Evolutionary conservation across 176 grass and related monocot genomes (phyloP), one percentile per base, ranked within the genome.

Genomic region (Aegilops sharonensis): DNA sequence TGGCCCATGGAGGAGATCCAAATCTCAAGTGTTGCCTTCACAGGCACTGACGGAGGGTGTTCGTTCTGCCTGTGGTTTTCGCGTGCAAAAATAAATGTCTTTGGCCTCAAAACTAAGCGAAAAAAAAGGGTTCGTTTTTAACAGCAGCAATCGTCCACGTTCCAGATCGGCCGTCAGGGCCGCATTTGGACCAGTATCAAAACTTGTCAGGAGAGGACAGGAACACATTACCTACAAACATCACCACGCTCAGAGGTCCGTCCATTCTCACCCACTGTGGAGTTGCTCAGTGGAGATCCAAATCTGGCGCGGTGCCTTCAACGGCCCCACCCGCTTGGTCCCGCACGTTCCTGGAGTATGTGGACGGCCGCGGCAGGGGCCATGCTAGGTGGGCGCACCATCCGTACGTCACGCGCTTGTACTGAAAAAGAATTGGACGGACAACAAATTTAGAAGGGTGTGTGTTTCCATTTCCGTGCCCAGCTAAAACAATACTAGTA

Each of bases 291-390:
- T 15, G 34, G 62, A 45, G 80, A 85, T 85, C 82, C 18, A 75
- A 89, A 85, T 79, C 74, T 50, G 27, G 4, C 81, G 7, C 69
- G 56, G 75, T 50, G 36, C 37, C 27, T n/a, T 62, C 48, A 11
- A 1, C 1, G 63, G 72, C 50, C 40, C 80, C 86, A 83, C 86
- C 50, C 10, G 8, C 30, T 10, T 81, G 35, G 64, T 52, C 62
- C 86, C 43, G 23, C 34, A 57, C 3, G 6, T 18, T 52, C 11
- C 30, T 37, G 29, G 8, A 75, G 65, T 42, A 0, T 78, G 86
- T 78, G 86, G 86, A 78, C 64, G 31, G 8, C 18, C 18, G 8
- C 27, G 64, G 6, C 25, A 9, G 36, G 17, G 35, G 34, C 5
- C 20, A 43, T 20, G 18, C 20, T 1, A 42, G 39, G 69, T 72